Evolutionary conservation across 139 green algal species (phyloP).

Genomic region (Eudorina sp.): DNA sequence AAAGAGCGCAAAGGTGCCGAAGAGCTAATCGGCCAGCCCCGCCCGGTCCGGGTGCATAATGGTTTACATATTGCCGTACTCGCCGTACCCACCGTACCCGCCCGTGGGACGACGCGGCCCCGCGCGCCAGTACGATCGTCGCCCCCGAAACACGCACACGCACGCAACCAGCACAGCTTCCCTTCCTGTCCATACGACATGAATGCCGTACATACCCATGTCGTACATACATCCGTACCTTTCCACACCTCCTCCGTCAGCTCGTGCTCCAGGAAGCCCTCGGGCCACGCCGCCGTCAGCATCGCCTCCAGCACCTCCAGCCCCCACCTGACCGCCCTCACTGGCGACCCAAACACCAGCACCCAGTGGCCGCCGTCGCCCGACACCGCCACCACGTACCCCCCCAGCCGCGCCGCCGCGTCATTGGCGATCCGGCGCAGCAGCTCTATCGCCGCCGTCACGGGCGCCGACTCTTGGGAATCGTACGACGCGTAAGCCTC

Average conservation of each 20-base stretch:
- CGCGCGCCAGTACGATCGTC: no score
- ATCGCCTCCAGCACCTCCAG: slow-evolving; percentile 41
- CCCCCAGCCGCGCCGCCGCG: background rate
- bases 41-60: background rate
- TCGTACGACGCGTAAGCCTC: no score
- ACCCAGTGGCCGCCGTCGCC: slow-evolving; percentile 33
- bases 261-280: slow-evolving; percentile 44
- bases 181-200: no score
- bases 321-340: slow-evolving; percentile 3
- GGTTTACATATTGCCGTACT: background rate
- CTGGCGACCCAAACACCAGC: slow-evolving; percentile 27
- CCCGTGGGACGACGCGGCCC: no score
- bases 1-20: background rate
- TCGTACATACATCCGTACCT: no score
- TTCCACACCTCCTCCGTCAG: slow-evolving; percentile 41
- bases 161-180: no score
- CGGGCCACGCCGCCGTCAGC: slow-evolving; percentile 22
- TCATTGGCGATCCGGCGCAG: background rate
- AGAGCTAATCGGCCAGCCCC: background rate
- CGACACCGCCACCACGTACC: slow-evolving; percentile 28
- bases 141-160: no score
- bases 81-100: no score
- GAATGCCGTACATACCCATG: background rate
- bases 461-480: no score
- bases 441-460: background rate